A percentile compares a stretch with the other conserved stretches of the same genome.
Conservation (phyloP, 2,329 filamentous ascomycete species). For the Claviceps sp. region DNA sequence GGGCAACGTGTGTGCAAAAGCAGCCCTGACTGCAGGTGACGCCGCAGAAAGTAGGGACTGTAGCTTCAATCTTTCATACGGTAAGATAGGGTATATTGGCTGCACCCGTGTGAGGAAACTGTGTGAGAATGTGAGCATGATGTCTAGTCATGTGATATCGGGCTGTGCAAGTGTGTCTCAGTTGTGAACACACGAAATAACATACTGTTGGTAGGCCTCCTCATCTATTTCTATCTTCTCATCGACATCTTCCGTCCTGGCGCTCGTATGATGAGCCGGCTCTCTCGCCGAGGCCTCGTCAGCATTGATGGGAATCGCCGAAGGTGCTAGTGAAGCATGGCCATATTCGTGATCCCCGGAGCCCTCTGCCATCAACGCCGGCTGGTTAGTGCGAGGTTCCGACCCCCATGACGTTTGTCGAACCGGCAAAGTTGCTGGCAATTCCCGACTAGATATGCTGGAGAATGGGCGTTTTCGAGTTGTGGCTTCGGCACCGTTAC, state of each 20-base stretch:
- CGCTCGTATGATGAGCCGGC: slow-evolving; percentile 21
- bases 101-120: slow-evolving; percentile 55
- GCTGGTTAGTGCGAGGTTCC: slow-evolving; percentile 31
- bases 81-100: slow-evolving; percentile 52
- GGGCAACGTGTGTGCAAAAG: slow-evolving; percentile 50
- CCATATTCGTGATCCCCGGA: slow-evolving; percentile 20
- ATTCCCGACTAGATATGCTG: slow-evolving; percentile 29
- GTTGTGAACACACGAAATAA: not conserved
- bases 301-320: slow-evolving; percentile 26
- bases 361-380: slow-evolving; percentile 24
- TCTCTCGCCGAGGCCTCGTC: slow-evolving; percentile 24
- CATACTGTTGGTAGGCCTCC: slow-evolving; percentile 32
- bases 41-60: slow-evolving; percentile 43
- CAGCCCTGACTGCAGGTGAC: slow-evolving; percentile 42
- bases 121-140: not conserved
- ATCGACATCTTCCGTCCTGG: slow-evolving; percentile 14
- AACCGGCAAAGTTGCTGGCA: slow-evolving; percentile 25
- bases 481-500: slow-evolving; percentile 16
- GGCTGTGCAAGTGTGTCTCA: not conserved
- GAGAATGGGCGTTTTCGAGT: slow-evolving; percentile 34
- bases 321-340: slow-evolving; percentile 31
- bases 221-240: slow-evolving; percentile 23
- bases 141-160: not conserved
- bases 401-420: slow-evolving; percentile 34
- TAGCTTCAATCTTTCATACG: slow-evolving; percentile 41